A percentile compares a stretch with the other conserved stretches of the same genome.
Evolutionary conservation across 306 rosid genomes (phyloP).

Genomic region (Canavalia gladiata): DNA sequence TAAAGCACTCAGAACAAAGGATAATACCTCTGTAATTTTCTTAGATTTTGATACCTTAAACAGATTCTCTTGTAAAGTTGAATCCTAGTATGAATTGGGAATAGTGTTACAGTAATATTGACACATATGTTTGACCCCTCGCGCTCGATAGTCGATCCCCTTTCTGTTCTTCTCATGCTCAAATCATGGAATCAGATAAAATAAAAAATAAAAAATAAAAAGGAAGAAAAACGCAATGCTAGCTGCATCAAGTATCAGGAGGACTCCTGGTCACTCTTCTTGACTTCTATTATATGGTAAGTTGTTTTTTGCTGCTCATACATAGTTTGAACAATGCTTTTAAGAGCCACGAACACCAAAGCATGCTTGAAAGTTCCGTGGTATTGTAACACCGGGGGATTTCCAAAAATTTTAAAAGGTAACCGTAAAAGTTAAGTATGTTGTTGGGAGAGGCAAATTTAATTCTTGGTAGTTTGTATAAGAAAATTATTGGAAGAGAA

Average conservation of each 20-base stretch:
- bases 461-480: too few relatives aligned
- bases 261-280: background rate
- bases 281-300: background rate
- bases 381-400: background rate
- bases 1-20: conserved; percentile 93
- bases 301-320: too few relatives aligned
- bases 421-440: background rate
- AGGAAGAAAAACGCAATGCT: background rate
- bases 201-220: conserved; percentile 1
- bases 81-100: conserved; percentile 64
- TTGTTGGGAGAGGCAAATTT: too few relatives aligned
- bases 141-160: background rate
- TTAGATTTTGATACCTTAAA: conserved; percentile 80
- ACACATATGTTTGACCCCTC: conserved; percentile 46
- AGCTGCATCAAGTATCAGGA: background rate
- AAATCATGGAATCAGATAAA: conserved; percentile 23
- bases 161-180: conserved; percentile 42
- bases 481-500: too few relatives aligned
- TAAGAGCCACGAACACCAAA: background rate
- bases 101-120: conserved; percentile 54
- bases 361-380: background rate
- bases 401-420: background rate
- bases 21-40: conserved; percentile 90
- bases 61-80: conserved; percentile 81
- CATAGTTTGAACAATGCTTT: background rate